Conservation (phyloP, 2,329 filamentous ascomycete genomes). For the Paraphaeosphaeria minitans region DNA sequence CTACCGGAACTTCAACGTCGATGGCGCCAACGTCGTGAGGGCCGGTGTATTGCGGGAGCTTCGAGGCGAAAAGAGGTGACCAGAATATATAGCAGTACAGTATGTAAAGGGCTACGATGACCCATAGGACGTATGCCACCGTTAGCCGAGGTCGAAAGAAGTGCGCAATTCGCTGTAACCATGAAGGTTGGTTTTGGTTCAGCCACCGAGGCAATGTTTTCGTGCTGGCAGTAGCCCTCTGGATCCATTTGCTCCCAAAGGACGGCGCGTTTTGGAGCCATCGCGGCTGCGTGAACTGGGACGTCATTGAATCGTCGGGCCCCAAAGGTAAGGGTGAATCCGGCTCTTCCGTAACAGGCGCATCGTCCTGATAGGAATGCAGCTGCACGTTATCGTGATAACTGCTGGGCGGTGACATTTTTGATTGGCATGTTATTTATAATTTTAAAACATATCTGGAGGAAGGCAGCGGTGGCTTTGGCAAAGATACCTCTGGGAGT, state of each 20-base stretch:
- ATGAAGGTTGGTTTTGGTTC: neutral
- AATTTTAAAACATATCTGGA: neutral
- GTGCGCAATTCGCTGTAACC: neutral
- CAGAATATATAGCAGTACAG: neutral
- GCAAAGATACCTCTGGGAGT: neutral
- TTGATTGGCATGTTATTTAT: neutral
- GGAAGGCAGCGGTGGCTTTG: neutral
- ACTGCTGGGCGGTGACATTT: neutral
- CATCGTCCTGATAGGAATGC: neutral
- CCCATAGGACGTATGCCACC: neutral
- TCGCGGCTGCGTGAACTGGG: neutral
- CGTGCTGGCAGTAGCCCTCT: neutral
- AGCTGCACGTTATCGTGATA: neutral
- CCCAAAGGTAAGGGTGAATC: neutral
- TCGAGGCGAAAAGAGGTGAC: neutral
- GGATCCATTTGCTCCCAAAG: neutral
- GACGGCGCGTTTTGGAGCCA: neutral
- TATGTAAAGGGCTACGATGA: neutral
- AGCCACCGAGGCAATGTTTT: neutral
- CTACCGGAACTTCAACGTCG: neutral
- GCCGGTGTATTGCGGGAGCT: neutral
- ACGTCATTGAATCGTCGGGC: neutral
- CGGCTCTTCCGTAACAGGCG: neutral
- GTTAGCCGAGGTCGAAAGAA: neutral
- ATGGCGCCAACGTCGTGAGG: neutral